Evolutionary conservation across 768 basidiomycete species (phyloP).

Genomic region (Candolleomyces aberdarensis): DNA sequence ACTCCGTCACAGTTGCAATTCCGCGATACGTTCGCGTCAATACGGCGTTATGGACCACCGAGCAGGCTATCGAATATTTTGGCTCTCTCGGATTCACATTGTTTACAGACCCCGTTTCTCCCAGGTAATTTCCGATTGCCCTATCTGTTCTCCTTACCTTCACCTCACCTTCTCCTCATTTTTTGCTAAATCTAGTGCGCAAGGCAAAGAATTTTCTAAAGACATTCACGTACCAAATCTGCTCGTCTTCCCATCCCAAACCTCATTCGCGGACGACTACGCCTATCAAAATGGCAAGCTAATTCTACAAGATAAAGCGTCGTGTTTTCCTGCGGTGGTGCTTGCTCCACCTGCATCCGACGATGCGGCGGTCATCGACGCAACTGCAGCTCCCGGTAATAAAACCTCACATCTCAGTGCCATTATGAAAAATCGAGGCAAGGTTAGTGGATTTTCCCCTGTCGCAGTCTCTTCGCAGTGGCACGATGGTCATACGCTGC

Average conservation of each 20-base stretch:
- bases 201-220: conserved; percentile 59
- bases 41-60: conserved; percentile 60
- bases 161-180: conserved; percentile 4
- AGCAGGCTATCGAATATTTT: conserved; percentile 61
- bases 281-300: conserved; percentile 77
- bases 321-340: conserved; percentile 90
- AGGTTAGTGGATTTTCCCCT: conserved; percentile 41
- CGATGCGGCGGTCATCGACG: conserved; percentile 73
- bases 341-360: conserved; percentile 67
- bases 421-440: conserved; percentile 79
- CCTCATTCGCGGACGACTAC: conserved; percentile 65
- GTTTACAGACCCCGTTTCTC: conserved; percentile 44
- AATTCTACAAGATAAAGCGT: conserved; percentile 97
- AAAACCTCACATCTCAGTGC: conserved; percentile 95
- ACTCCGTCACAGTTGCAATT: conserved; percentile 49
- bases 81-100: conserved; percentile 51
- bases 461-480: background rate
- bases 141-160: background rate
- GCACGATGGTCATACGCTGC: background rate
- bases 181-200: conserved; percentile 4
- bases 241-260: conserved; percentile 68
- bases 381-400: conserved; percentile 96
- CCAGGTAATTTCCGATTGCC: conserved; percentile 37
- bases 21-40: conserved; percentile 89
- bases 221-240: conserved; percentile 85